A percentile compares a stretch with the other conserved stretches of the same genome.
These are phyloP conservation scores for Prunus mongolica DNA, from an alignment of 306 rosid genomes.

Conservation along the genomic window DNA sequence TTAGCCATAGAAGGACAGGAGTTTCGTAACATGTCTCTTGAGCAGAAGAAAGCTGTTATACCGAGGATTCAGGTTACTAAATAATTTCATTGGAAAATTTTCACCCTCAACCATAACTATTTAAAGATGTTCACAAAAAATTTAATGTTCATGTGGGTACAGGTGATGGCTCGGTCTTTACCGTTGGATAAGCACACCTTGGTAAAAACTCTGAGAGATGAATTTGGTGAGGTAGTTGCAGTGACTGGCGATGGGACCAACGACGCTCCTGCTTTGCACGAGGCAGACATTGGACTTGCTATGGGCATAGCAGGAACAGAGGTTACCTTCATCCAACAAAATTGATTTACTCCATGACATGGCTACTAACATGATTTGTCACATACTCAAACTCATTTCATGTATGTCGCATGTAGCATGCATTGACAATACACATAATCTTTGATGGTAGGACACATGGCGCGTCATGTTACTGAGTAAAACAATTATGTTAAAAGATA, in stretches of 20 bases:
- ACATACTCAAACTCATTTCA: too few relatives aligned
- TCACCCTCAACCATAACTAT: conserved; percentile 12
- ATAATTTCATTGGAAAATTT: conserved; percentile 7
- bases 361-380: too few relatives aligned
- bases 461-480: too few relatives aligned
- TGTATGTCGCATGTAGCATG: too few relatives aligned
- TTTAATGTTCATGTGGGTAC: conserved; percentile 30
- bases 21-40: conserved; percentile 56
- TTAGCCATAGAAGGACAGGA: conserved; percentile 71
- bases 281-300: conserved; percentile 95
- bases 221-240: conserved; percentile 85
- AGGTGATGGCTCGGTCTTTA: conserved; percentile 96
- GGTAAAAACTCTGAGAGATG: conserved; percentile 61
- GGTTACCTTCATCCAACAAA: conserved; percentile 21
- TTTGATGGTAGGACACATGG: too few relatives aligned
- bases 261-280: conserved; percentile 95
- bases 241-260: conserved; percentile 98
- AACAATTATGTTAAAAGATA: too few relatives aligned
- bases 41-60: conserved; percentile 56
- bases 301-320: conserved; percentile 99
- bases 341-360: too few relatives aligned
- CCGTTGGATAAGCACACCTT: conserved; percentile 77
- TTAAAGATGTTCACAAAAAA: conserved; percentile 14
- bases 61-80: conserved; percentile 80
- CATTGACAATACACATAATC: too few relatives aligned